Evolutionary conservation across 2,329 filamentous ascomycete species (phyloP), one percentile per base, ranked within the genome.

Genomic region (Ciborinia camelliae): DNA sequence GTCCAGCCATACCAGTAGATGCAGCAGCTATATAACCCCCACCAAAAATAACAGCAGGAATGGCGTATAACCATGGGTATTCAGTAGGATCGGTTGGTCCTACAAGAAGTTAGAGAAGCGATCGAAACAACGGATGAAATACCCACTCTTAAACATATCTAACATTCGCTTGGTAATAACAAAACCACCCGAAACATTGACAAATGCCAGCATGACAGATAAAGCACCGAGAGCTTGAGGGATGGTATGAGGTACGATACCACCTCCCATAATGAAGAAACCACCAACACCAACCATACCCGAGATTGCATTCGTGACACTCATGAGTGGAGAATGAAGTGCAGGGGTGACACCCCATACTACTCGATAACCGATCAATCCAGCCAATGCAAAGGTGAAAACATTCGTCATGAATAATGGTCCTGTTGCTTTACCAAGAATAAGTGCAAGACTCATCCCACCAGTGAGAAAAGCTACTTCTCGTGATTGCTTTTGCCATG

Each of bases 91-190:
- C 92, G 5, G 91, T 95, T 32, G 91, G 89, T 15, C 87, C 85
- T 84, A 28, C 6, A 60, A 59, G 6, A 68, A 66, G 61, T 63
- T 32, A 48, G 23, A 48, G 14, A 20, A 23, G 32, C 5, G 0
- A 26, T 9, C n/a, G 18, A 4, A 15, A 1, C 14, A 30, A 30
- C 15, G 8, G 47, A 10, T 18, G 2, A 20, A 30, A 15, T 7
- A 75, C 83, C 71, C 73, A 81, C 90, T 84, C 74, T 90, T 90
- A 75, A 94, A 94, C 90, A 94, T 94, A 75, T 96, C 92, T 51
- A 97, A 81, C 92, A 97, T 97, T 68, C 92, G 84, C 78, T 96
- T 96, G 3, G 92, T 96, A 66, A 97, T 91, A 51, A 96, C 90
- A 67, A 97, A 97, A 0, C 92, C 92, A 65, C 92, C 92, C 0